Percentiles rank a stretch among this genome's conserved stretches.
Evolutionary conservation across 495 filamentous ascomycete genomes (phyloP).

Genomic region (Aspergillus steynii): DNA sequence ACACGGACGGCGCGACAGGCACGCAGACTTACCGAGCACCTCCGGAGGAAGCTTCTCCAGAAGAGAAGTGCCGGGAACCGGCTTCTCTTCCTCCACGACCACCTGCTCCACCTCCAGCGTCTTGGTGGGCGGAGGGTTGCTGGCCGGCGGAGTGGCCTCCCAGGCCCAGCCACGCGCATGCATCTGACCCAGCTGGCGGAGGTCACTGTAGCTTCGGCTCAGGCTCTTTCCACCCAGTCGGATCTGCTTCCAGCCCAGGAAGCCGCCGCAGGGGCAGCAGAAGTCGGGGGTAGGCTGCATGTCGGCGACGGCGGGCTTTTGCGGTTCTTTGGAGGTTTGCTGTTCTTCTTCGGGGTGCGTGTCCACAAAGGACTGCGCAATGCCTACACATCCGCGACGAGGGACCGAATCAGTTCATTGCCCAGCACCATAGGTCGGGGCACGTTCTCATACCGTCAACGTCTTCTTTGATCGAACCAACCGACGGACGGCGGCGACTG

Average conservation of each 20-base stretch:
- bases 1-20: background rate
- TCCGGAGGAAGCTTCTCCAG: slow-evolving; percentile 71
- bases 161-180: slow-evolving; percentile 56
- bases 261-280: slow-evolving; percentile 71
- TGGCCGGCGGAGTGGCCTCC: slow-evolving; percentile 38
- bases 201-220: slow-evolving; percentile 72
- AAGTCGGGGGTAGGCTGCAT: slow-evolving; percentile 56
- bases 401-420: slow-evolving; percentile 13
- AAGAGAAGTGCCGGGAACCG: slow-evolving; percentile 36
- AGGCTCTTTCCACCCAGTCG: slow-evolving; percentile 62
- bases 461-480: slow-evolving; percentile 51
- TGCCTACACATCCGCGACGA: slow-evolving; percentile 33
- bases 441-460: slow-evolving; percentile 35
- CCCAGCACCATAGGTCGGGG: background rate
- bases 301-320: slow-evolving; percentile 37
- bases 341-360: slow-evolving; percentile 51
- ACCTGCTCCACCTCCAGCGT: slow-evolving; percentile 29
- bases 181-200: slow-evolving; percentile 53
- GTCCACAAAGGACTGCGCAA: slow-evolving; percentile 72
- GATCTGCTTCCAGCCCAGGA: slow-evolving; percentile 73
- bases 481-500: slow-evolving; percentile 43
- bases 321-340: slow-evolving; percentile 50
- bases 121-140: slow-evolving; percentile 25
- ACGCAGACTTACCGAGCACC: slow-evolving; percentile 61
- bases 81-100: slow-evolving; percentile 29